Conservation (phyloP, 2,329 filamentous ascomycete genomes). For the Ophiostoma australiae region DNA sequence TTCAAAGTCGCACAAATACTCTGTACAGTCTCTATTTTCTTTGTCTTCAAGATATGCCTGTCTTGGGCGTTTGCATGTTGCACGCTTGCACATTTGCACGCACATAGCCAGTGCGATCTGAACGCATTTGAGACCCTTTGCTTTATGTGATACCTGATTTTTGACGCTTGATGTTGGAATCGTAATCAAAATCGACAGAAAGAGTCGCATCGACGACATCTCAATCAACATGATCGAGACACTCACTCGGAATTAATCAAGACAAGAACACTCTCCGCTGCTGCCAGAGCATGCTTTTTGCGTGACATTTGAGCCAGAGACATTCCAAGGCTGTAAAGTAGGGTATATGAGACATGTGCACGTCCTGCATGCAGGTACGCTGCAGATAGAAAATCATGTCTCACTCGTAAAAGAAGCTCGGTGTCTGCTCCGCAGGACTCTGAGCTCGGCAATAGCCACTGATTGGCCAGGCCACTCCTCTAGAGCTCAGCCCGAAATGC, state of each 20-base stretch:
- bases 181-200: not conserved
- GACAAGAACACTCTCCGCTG: not conserved
- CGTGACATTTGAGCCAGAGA: not conserved
- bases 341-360: constrained; percentile 9
- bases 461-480: not conserved
- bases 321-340: not conserved
- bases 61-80: not conserved
- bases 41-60: not conserved
- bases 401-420: not conserved
- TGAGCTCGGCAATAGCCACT: not conserved
- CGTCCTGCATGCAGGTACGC: constrained; percentile 14
- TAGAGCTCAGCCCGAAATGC: not conserved
- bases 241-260: not conserved
- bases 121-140: not conserved
- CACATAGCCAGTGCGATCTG: not conserved
- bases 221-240: not conserved
- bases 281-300: not conserved
- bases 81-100: no score
- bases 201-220: not conserved
- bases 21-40: not conserved
- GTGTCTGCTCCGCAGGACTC: not conserved
- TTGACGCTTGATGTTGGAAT: not conserved
- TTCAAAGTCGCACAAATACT: no score
- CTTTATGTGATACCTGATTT: not conserved
- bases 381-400: constrained; percentile 1